phyloP scores from a whole-genome alignment of 345 rosid genomes.

The Linum trigynum region DNA sequence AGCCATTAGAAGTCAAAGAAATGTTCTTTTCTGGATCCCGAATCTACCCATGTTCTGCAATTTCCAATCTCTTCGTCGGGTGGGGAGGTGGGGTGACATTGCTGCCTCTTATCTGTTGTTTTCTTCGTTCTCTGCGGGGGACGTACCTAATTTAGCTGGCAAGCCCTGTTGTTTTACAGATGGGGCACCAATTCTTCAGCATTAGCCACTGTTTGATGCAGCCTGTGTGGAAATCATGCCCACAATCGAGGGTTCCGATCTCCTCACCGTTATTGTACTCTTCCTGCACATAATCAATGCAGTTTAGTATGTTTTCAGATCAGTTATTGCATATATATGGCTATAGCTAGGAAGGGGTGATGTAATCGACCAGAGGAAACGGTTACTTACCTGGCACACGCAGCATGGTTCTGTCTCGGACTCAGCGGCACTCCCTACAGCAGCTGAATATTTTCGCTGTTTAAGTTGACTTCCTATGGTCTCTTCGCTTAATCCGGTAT shows the following conservation, averaged over 20 bases:
- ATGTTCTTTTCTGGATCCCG: background rate
- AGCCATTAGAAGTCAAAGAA: background rate
- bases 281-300: conserved; percentile 39
- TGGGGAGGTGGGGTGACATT: background rate
- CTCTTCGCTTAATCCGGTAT: conserved; percentile 76
- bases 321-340: no score
- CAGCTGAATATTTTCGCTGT: conserved; percentile 28
- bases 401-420: conserved; percentile 78
- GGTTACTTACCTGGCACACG: conserved; percentile 59
- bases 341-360: background rate
- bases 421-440: conserved; percentile 8
- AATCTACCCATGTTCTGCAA: background rate
- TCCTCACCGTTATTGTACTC: conserved; percentile 57
- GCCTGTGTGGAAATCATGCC: conserved; percentile 59
- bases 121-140: no score
- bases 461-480: conserved; percentile 39
- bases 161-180: conserved; percentile 70
- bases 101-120: background rate
- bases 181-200: conserved; percentile 77
- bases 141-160: background rate
- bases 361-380: background rate
- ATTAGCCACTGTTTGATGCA: conserved; percentile 78
- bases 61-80: no score
- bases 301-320: no score
- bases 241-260: conserved; percentile 63